These are phyloP conservation scores for Hyaloscypha variabilis DNA, from an alignment of 495 filamentous ascomycete species.

Conservation along the genomic window DNA sequence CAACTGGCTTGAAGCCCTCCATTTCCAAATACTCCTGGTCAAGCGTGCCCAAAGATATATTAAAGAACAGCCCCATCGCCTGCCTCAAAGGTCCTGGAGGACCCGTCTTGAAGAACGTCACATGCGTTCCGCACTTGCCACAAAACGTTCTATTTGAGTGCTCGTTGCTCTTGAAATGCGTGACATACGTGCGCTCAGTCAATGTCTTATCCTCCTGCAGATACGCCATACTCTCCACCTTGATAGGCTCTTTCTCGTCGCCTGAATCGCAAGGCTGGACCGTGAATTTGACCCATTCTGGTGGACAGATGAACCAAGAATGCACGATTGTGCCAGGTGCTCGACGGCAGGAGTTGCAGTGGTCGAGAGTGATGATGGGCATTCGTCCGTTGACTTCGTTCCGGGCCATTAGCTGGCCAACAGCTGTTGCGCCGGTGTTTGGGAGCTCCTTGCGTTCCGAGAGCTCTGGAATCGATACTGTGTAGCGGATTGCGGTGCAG, in stretches of 20 bases:
- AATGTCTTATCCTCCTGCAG: not conserved
- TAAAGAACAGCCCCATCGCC: conserved; percentile 5
- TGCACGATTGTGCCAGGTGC: conserved; percentile 30
- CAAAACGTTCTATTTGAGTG: conserved; percentile 15
- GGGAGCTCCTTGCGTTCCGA: conserved; percentile 25
- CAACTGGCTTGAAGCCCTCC: conserved; percentile 3
- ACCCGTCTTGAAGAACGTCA: conserved; percentile 12
- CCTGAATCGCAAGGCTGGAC: not conserved
- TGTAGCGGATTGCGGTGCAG: conserved; percentile 43
- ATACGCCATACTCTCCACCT: not conserved
- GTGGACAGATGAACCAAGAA: conserved; percentile 21
- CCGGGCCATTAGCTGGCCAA: not conserved
- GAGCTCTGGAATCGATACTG: conserved; percentile 34
- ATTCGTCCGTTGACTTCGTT: conserved; percentile 23
- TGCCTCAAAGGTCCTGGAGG: not conserved
- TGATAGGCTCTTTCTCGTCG: not conserved
- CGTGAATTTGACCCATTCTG: conserved; percentile 25
- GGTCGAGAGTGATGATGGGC: conserved; percentile 30
- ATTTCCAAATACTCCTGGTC: conserved; percentile 20
- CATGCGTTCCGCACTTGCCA: conserved; percentile 23
- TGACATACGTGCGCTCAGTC: conserved; percentile 9
- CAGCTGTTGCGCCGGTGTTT: not conserved
- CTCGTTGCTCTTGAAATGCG: conserved; percentile 9
- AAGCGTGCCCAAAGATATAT: conserved; percentile 11
- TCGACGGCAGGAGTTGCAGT: conserved; percentile 38